Base-by-base conservation (phyloP, 2,329 filamentous ascomycete species). In the Phialophora macrospora region DNA sequence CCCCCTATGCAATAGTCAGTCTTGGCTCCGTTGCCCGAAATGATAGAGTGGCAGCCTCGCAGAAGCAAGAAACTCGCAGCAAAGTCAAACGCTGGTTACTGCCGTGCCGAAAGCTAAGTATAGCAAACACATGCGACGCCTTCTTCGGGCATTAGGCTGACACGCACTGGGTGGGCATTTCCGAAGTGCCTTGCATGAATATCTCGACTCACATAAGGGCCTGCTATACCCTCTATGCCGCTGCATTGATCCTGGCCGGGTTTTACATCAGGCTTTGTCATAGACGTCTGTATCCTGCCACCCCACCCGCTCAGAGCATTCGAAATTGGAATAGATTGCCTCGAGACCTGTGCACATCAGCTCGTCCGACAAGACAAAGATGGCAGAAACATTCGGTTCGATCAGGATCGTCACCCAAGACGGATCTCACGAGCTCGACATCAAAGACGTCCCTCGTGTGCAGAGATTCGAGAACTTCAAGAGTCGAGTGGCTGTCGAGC, bases 11-110 rank as follows among this genome's bases (percentile, higher is more conserved):
- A 28, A 51, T 26, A 51, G n/a, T 3, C 9, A 14, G 48, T 51
- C 48, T 51, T 51, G 48, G 48, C 48, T 11, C 48, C 20, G 48
- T 51, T 26, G 48, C 48, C 48, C 48, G 48, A 51, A 51, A 51
- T 8, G 4, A 51, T 51, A 48, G 17, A 51, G 20, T 22, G 48
- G 22, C 48, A 51, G 48, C 48, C 48, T 51, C 14, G 22, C 48
- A 28, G 22, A 28, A 51, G 24, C 12, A 51, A 24, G 48, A 51
- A 11, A 51, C 8, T 28, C 20, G 22, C 3, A 51, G 11, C 48
- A 28, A 51, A 51, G 48, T 26, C 22, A 22, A 26, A 26, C 48
- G 38, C 38, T n/a, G 26, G 20, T 51, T 4, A 22, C 48, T 51
- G 48, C 48, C 48, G 26, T 5, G 48, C 48, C 48, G 24, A 51